Evolutionary conservation across 2,329 filamentous ascomycete genomes (phyloP).

Genomic region (Chaetomiaceae sp.): DNA sequence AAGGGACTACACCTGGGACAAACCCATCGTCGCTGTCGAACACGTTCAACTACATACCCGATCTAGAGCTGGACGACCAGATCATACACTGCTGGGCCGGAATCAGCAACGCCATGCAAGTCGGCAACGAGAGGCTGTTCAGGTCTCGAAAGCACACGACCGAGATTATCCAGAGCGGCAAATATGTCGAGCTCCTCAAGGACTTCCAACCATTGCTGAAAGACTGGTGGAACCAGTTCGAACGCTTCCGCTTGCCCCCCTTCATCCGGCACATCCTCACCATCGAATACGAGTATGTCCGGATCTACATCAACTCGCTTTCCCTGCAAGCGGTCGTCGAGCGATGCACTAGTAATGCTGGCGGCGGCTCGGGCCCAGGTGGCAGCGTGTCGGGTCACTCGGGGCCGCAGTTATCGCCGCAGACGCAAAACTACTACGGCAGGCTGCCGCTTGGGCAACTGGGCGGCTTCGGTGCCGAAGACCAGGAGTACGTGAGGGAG

Average conservation of each 20-base stretch:
- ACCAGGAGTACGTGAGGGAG: conserved; percentile 68
- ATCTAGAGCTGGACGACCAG: conserved; percentile 61
- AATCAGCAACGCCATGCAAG: conserved; percentile 87
- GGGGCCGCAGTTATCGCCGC: conserved; percentile 47
- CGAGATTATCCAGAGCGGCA: conserved; percentile 77
- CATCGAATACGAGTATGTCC: conserved; percentile 93
- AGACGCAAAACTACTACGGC: conserved; percentile 59
- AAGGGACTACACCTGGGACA: conserved; percentile 56
- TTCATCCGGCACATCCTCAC: conserved; percentile 70
- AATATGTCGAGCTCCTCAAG: conserved; percentile 74
- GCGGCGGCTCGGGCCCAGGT: conserved; percentile 33
- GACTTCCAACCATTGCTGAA: conserved; percentile 73
- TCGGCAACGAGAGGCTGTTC: conserved; percentile 84
- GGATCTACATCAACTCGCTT: conserved; percentile 90
- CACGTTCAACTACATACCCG: conserved; percentile 59
- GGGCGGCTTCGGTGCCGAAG: conserved; percentile 57
- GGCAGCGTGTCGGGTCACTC: conserved; percentile 28
- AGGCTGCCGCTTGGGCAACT: conserved; percentile 58
- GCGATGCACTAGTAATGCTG: conserved; percentile 73
- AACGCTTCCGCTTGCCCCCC: conserved; percentile 62
- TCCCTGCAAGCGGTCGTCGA: conserved; percentile 93
- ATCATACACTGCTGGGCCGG: conserved; percentile 87
- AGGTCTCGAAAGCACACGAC: conserved; percentile 81
- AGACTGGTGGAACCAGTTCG: conserved; percentile 77
- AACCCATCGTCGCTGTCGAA: conserved; percentile 51